A percentile compares a stretch with the other conserved stretches of the same genome.
Conservation (phyloP, 2,329 filamentous ascomycete species). For the Stagonosporopsis cucurbitacearum region DNA sequence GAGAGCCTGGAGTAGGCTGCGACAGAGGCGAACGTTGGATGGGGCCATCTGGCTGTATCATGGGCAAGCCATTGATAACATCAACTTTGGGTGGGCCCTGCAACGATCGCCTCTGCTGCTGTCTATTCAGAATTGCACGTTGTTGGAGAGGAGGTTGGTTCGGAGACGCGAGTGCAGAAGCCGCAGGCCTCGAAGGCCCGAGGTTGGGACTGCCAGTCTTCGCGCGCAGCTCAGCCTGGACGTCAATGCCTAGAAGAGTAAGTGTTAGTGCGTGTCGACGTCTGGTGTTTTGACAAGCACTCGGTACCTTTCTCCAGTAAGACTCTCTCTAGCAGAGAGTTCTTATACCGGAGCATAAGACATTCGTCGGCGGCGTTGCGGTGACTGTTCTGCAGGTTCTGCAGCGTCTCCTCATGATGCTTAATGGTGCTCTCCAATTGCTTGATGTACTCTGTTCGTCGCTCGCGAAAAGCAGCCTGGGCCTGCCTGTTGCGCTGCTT, state of each 20-base stretch:
- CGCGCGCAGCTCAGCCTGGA: slow-evolving; percentile 90
- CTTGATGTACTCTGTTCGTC: slow-evolving; percentile 98
- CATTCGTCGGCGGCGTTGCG: slow-evolving; percentile 95
- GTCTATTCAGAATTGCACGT: slow-evolving; percentile 79
- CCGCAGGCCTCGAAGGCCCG: slow-evolving; percentile 64
- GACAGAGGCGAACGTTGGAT: slow-evolving; percentile 71
- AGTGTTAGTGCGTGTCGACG: slow-evolving; percentile 27
- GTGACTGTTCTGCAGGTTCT: slow-evolving; percentile 91
- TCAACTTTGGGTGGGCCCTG: slow-evolving; percentile 79
- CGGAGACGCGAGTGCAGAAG: slow-evolving; percentile 62
- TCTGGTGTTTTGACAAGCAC: slow-evolving; percentile 6
- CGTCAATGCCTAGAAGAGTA: slow-evolving; percentile 78
- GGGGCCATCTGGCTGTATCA: slow-evolving; percentile 49
- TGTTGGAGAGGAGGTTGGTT: slow-evolving; percentile 73
- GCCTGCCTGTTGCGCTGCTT: slow-evolving; percentile 98
- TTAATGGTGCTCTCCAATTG: slow-evolving; percentile 97
- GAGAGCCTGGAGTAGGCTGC: slow-evolving; percentile 82
- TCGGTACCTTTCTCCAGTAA: slow-evolving; percentile 87
- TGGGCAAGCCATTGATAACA: slow-evolving; percentile 50
- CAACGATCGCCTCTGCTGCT: slow-evolving; percentile 73
- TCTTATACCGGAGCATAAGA: slow-evolving; percentile 98
- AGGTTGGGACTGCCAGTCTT: slow-evolving; percentile 89
- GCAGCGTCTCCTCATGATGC: slow-evolving; percentile 91
- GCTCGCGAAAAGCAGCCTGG: slow-evolving; percentile 95
- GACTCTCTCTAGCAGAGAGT: slow-evolving; percentile 93